Conservation (phyloP, 306 rosid genomes). For the Acacia crassicarpa region DNA sequence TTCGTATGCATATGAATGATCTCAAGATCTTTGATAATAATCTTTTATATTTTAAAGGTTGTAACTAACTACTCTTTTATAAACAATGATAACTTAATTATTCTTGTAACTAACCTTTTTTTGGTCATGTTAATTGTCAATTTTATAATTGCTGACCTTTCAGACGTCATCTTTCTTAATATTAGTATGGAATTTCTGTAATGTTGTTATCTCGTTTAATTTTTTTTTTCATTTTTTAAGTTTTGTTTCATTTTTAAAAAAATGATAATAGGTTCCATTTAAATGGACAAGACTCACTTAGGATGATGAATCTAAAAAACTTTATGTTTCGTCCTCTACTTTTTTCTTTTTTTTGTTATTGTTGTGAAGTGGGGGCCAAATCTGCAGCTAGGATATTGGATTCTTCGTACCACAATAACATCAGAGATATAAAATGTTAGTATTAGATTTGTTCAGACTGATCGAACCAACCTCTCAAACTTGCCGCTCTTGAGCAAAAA, state of each 20-base stretch:
- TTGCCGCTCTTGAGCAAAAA: too few species aligned
- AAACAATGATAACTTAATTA: too few species aligned
- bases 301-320: too few species aligned
- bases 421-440: not conserved
- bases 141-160: not conserved
- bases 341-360: too few species aligned
- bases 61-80: too few species aligned
- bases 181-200: not conserved
- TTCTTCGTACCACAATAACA: not conserved
- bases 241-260: too few species aligned
- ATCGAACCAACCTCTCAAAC: not conserved
- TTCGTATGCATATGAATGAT: too few species aligned
- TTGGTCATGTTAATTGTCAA: not conserved
- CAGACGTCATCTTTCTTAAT: not conserved
- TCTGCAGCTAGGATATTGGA: not conserved
- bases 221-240: too few species aligned
- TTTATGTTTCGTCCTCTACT: too few species aligned
- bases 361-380: not conserved
- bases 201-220: too few species aligned
- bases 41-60: too few species aligned
- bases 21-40: too few species aligned
- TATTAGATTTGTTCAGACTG: not conserved
- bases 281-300: not conserved
- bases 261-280: not conserved
- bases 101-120: not conserved